Evolutionary conservation across 192 early-diverging fungal genomes (phyloP).

Genomic region (Paraglomus occultum): DNA sequence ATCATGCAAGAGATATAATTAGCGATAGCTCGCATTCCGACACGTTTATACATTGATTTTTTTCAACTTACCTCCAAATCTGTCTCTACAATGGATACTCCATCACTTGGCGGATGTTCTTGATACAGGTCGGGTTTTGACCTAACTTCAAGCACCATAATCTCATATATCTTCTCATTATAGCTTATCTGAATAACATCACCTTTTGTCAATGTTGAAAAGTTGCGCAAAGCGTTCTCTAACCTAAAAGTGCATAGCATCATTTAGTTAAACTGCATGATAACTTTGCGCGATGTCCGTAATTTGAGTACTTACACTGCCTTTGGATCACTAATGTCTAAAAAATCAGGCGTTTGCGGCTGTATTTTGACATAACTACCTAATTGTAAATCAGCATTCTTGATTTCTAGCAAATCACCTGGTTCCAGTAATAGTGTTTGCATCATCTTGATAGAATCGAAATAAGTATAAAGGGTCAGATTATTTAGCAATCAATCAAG

Average conservation of each 20-base stretch:
- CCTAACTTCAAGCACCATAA: constrained; percentile 87
- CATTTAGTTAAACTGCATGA: not conserved
- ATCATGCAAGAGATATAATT: not conserved
- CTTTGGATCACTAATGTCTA: constrained; percentile 95
- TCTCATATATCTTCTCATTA: constrained; percentile 82
- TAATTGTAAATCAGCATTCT: constrained; percentile 72
- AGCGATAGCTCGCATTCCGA: not conserved
- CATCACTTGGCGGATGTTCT: constrained; percentile 44
- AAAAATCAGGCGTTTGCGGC: constrained; percentile 93
- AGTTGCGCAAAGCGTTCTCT: constrained; percentile 90
- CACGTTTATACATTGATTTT: not conserved
- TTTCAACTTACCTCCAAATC: constrained; percentile 76
- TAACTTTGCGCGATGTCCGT: not conserved
- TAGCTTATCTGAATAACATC: constrained; percentile 93
- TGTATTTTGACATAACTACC: constrained; percentile 94
- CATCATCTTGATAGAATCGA: constrained; percentile 78
- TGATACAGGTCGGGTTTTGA: constrained; percentile 44
- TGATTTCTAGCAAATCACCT: constrained; percentile 76
- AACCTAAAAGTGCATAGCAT: constrained; percentile 46
- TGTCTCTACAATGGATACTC: constrained; percentile 94
- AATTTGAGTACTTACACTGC: constrained; percentile 69
- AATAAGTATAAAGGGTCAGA: not conserved
- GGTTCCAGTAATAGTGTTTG: constrained; percentile 72
- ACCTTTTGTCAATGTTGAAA: constrained; percentile 86
- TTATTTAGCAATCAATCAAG: not conserved